These are phyloP conservation scores for Chrysoporthe deuterocubensis DNA, from an alignment of 2,329 filamentous ascomycete species.

Conservation along the genomic window DNA sequence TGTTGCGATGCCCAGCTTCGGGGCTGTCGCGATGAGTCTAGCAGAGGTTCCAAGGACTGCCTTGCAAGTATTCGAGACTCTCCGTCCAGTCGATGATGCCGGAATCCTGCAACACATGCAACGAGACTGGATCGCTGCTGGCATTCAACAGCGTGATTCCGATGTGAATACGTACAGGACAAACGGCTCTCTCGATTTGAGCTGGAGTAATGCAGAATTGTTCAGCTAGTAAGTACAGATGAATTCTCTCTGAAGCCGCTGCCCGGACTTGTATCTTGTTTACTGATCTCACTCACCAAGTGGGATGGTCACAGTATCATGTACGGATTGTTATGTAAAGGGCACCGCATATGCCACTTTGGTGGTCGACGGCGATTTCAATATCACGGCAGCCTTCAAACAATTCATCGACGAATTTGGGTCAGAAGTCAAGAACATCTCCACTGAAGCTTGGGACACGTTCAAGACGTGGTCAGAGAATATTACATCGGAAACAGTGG, in stretches of 20 bases:
- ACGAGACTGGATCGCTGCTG: slow-evolving; percentile 31
- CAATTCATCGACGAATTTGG: slow-evolving; percentile 41
- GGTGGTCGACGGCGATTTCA: slow-evolving; percentile 46
- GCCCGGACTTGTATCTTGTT: background rate
- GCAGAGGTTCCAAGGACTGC: slow-evolving; percentile 2
- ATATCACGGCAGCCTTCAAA: slow-evolving; percentile 40
- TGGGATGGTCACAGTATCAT: slow-evolving; percentile 45
- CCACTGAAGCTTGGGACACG: slow-evolving; percentile 21
- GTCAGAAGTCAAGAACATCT: slow-evolving; percentile 41
- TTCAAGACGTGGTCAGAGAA: slow-evolving; percentile 35
- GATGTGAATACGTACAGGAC: slow-evolving; percentile 33
- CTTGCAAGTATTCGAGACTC: slow-evolving; percentile 31
- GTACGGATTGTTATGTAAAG: slow-evolving; percentile 55
- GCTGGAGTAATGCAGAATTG: slow-evolving; percentile 45
- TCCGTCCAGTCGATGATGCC: slow-evolving; percentile 25
- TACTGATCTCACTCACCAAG: slow-evolving; percentile 8
- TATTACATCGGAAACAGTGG: slow-evolving; percentile 37
- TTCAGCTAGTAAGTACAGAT: slow-evolving; percentile 38
- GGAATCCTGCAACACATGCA: background rate
- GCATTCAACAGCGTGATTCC: slow-evolving; percentile 30
- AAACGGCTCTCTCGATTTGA: slow-evolving; percentile 42
- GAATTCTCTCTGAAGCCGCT: slow-evolving; percentile 2
- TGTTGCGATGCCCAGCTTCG: background rate
- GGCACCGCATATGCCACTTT: slow-evolving; percentile 49
- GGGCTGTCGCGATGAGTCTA: background rate